These are phyloP conservation scores for Trichoderma simmonsii DNA, from an alignment of 2,329 filamentous ascomycete genomes.

Conservation along the genomic window DNA sequence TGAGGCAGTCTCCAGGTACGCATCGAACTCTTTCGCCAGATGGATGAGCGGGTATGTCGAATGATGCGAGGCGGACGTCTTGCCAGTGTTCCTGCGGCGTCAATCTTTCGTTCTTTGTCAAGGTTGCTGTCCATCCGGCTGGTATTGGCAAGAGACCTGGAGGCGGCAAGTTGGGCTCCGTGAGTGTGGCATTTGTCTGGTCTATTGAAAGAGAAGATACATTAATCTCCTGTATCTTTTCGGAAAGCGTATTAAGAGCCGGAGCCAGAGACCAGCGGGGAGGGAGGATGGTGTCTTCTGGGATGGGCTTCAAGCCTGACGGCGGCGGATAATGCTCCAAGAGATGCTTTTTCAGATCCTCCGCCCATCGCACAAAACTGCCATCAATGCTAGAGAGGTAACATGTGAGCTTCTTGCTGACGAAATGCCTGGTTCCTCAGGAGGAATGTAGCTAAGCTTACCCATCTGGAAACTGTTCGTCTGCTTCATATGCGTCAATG, in stretches of 20 bases:
- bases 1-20: slow-evolving; percentile 75
- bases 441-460: slow-evolving; percentile 40
- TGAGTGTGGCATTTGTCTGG: slow-evolving; percentile 20
- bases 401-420: not conserved
- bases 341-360: slow-evolving; percentile 63
- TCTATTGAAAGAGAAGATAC: not conserved
- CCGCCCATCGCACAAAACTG: slow-evolving; percentile 74
- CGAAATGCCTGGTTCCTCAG: too few species aligned
- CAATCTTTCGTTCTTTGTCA: slow-evolving; percentile 67
- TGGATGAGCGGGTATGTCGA: slow-evolving; percentile 44
- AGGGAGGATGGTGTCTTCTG: slow-evolving; percentile 69
- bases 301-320: slow-evolving; percentile 63
- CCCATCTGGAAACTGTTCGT: slow-evolving; percentile 93
- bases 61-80: slow-evolving; percentile 78
- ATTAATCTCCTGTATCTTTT: not conserved
- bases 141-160: slow-evolving; percentile 53
- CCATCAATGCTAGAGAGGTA: slow-evolving; percentile 66
- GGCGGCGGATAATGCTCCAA: slow-evolving; percentile 67
- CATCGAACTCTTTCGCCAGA: slow-evolving; percentile 32
- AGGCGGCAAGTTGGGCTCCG: slow-evolving; percentile 29
- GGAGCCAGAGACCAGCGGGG: slow-evolving; percentile 58
- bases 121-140: slow-evolving; percentile 50
- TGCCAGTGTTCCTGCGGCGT: slow-evolving; percentile 83
- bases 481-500: slow-evolving; percentile 77
- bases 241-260: slow-evolving; percentile 22